Conservation (phyloP, 352 stramenopile genomes). For the Pythium plurisporium region DNA sequence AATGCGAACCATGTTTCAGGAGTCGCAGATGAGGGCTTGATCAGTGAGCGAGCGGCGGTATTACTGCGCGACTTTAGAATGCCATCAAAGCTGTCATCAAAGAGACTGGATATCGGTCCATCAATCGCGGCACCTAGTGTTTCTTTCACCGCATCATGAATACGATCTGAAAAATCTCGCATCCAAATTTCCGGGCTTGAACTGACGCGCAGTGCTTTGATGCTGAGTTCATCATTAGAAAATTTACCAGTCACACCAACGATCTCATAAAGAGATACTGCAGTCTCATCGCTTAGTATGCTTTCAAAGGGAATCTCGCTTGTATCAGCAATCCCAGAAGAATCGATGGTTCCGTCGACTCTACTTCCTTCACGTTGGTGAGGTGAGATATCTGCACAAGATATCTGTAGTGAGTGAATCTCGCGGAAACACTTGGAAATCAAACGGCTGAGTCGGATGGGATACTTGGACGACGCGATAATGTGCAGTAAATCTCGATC, state of each 20-base stretch:
- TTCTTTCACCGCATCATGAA: constrained; percentile 37
- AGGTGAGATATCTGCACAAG: constrained; percentile 3
- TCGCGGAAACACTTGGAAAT: constrained; percentile 52
- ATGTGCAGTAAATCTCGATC: constrained; percentile 58
- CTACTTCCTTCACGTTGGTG: background rate
- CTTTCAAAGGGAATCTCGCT: too few species aligned
- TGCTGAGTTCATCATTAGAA: constrained; percentile 27
- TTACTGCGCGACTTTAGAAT: constrained; percentile 21
- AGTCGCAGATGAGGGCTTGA: too few species aligned
- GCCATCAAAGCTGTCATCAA: constrained; percentile 44
- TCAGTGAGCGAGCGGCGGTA: background rate
- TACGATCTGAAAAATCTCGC: constrained; percentile 46
- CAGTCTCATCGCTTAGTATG: constrained; percentile 16
- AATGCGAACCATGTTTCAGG: constrained; percentile 37
- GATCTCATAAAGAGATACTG: constrained; percentile 31
- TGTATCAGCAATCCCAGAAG: too few species aligned
- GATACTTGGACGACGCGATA: constrained; percentile 39
- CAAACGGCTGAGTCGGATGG: constrained; percentile 28
- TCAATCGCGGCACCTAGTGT: constrained; percentile 29
- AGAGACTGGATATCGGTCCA: constrained; percentile 31
- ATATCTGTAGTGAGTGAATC: constrained; percentile 31
- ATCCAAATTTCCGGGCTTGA: constrained; percentile 60
- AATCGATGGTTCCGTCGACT: too few species aligned
- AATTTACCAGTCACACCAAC: constrained; percentile 28
- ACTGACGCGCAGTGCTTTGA: constrained; percentile 39